Conservation (phyloP, 202 grass and related monocot species). For the Miscanthus sacchariflorus region DNA sequence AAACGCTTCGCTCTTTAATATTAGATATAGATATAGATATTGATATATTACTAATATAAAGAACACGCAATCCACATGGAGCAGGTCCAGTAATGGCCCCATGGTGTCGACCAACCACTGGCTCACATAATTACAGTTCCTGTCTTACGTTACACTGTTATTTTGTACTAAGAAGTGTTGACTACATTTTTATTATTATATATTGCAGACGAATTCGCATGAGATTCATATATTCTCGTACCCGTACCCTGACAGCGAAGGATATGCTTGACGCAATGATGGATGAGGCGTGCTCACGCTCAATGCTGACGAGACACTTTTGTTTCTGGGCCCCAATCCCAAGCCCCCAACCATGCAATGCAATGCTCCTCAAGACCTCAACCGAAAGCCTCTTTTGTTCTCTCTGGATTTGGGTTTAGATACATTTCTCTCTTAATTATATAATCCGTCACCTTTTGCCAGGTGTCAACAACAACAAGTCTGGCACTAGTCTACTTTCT, state of each 20-base stretch:
- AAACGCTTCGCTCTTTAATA: too few species aligned
- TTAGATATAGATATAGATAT: too few species aligned
- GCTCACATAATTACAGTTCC: too few species aligned
- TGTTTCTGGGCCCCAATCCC: not conserved
- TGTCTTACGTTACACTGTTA: too few species aligned
- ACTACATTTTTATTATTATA: not conserved
- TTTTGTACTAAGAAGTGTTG: not conserved
- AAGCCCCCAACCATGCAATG: not conserved
- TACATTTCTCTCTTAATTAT: not conserved
- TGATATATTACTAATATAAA: not conserved
- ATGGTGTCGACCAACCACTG: too few species aligned
- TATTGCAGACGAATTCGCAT: not conserved
- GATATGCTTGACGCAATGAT: slow-evolving; percentile 20
- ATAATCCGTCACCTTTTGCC: not conserved
- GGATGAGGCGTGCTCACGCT: not conserved
- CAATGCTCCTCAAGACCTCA: not conserved
- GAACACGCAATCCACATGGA: not conserved
- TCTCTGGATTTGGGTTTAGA: not conserved
- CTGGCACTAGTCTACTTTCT: not conserved
- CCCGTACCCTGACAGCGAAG: not conserved
- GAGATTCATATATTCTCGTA: not conserved
- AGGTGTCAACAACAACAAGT: slow-evolving; percentile 1
- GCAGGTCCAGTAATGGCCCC: too few species aligned
- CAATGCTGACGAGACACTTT: not conserved
- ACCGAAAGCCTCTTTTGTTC: not conserved